Conservation (phyloP, 116 monocot genomes). For the Phalaenopsis hybrid region DNA sequence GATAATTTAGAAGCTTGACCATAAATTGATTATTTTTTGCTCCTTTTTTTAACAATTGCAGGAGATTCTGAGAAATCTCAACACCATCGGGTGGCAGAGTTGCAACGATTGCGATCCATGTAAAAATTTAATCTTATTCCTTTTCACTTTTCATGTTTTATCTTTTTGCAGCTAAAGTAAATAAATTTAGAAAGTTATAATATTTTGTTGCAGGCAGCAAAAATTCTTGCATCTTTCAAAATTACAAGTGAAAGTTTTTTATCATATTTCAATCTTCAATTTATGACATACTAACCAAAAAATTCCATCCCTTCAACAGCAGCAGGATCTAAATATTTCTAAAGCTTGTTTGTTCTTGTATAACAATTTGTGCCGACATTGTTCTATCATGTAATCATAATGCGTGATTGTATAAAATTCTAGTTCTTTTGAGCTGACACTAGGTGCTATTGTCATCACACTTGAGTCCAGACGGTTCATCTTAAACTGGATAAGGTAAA, state of each 20-base stretch:
- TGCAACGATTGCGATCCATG: conserved; percentile 92
- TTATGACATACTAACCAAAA: not conserved
- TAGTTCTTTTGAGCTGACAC: not conserved
- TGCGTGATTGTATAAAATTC: not conserved
- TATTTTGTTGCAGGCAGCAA: not conserved
- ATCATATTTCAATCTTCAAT: not conserved
- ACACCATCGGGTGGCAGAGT: conserved; percentile 80
- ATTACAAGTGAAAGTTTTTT: not conserved
- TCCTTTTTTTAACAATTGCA: conserved; percentile 5
- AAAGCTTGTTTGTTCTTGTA: not conserved
- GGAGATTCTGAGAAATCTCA: conserved; percentile 77
- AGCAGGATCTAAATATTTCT: not conserved
- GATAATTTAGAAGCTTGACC: conserved; percentile 1
- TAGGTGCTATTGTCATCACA: not conserved
- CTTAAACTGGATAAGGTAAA: too few species aligned
- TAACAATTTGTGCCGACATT: not conserved
- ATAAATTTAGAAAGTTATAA: not conserved
- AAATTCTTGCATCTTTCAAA: not conserved
- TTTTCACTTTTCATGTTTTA: not conserved
- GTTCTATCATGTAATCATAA: not conserved
- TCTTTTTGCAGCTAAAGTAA: not conserved
- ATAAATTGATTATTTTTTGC: not conserved
- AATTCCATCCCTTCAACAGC: not conserved
- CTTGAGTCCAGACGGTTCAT: not conserved
- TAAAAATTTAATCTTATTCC: conserved; percentile 18